Conservation (phyloP, 768 basidiomycete genomes). For the Sarcodon aspratus region DNA sequence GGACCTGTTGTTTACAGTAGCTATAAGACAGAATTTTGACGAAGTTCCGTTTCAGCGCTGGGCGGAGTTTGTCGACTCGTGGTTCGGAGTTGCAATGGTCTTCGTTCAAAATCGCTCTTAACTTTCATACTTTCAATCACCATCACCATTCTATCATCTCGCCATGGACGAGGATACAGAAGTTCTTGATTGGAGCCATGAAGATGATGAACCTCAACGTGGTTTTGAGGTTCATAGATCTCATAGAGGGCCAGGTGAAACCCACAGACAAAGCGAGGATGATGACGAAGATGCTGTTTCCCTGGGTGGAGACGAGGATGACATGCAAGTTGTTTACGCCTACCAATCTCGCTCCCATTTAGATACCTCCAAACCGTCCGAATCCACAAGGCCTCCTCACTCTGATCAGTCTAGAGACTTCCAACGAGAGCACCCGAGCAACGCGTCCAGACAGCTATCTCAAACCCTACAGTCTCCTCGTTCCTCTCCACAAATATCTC, state of each 20-base stretch:
- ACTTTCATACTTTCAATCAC: conserved; percentile 9
- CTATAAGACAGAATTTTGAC: neutral
- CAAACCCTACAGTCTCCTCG: conserved; percentile 12
- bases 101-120: neutral
- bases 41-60: neutral
- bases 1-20: neutral
- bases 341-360: conserved; percentile 26
- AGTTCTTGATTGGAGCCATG: conserved; percentile 59
- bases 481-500: conserved; percentile 14
- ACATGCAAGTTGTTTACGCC: conserved; percentile 37
- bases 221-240: conserved; percentile 5
- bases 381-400: neutral
- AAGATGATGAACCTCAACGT: conserved; percentile 27
- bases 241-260: conserved; percentile 8
- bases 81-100: too few species aligned
- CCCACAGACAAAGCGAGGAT: conserved; percentile 16
- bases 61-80: too few species aligned
- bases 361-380: conserved; percentile 4
- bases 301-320: conserved; percentile 57
- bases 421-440: conserved; percentile 12
- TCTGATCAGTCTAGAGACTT: conserved; percentile 7
- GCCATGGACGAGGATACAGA: conserved; percentile 60
- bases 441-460: conserved; percentile 6
- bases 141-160: conserved; percentile 8
- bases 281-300: conserved; percentile 57